Percentiles rank a stretch among this genome's conserved stretches.
phyloP scores from a whole-genome alignment of 495 filamentous ascomycete genomes.

The Polyplosphaeria fusca region DNA sequence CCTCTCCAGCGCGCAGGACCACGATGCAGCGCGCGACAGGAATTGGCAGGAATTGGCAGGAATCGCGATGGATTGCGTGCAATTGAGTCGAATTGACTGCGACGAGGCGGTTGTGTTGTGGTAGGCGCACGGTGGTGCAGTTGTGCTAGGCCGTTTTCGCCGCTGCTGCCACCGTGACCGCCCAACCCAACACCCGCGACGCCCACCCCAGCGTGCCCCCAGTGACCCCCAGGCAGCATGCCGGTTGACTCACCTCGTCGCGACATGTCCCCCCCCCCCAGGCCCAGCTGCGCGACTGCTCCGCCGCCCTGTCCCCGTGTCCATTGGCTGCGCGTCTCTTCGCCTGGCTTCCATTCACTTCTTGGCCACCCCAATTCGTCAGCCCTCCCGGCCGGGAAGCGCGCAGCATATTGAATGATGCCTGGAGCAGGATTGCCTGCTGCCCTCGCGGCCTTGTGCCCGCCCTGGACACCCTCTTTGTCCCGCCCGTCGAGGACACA shows the following conservation, averaged over 20 bases:
- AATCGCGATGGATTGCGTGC: no score
- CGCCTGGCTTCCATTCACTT: slow-evolving; percentile 30
- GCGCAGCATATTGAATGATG: slow-evolving; percentile 30
- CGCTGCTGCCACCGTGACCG: not conserved
- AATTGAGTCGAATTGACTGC: not conserved
- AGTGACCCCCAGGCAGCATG: not conserved
- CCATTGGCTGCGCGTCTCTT: slow-evolving; percentile 23
- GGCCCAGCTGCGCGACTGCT: not conserved
- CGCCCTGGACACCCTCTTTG: slow-evolving; percentile 22
- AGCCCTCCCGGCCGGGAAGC: slow-evolving; percentile 29
- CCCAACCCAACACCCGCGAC: slow-evolving; percentile 26
- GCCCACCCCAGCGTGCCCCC: no score
- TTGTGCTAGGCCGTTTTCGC: not conserved
- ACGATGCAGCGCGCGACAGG: not conserved
- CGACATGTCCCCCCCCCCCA: slow-evolving; percentile 1
- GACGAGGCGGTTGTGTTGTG: not conserved
- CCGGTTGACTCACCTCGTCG: slow-evolving; percentile 22
- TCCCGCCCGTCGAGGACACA: slow-evolving; percentile 18
- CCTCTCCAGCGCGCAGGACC: slow-evolving; percentile 2
- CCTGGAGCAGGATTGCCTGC: slow-evolving; percentile 16
- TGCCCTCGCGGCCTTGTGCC: slow-evolving; percentile 8
- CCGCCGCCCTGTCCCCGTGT: not conserved
- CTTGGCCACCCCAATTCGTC: slow-evolving; percentile 35
- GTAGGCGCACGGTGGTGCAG: not conserved
- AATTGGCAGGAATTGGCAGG: slow-evolving; percentile 12